Conservation (phyloP, 345 rosid species). For the Citrus australasica region DNA sequence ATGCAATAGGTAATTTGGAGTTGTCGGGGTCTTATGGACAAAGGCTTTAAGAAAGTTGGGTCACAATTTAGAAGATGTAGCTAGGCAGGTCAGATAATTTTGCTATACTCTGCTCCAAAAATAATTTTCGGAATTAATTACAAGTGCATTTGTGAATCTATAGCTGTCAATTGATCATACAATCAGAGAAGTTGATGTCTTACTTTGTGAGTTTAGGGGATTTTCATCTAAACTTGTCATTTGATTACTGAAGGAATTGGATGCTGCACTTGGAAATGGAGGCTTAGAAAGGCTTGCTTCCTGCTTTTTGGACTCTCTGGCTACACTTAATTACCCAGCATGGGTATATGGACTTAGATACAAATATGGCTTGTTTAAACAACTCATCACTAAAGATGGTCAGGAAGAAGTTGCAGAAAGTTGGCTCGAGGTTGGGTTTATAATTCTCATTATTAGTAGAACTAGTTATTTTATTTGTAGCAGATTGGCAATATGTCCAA, state of each 20-base stretch:
- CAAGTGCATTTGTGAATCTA: neutral
- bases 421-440: constrained; percentile 46
- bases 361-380: constrained; percentile 51
- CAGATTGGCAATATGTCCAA: neutral
- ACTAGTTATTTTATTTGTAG: neutral
- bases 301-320: constrained; percentile 51
- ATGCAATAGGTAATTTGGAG: constrained; percentile 58
- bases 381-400: neutral
- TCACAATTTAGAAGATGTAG: constrained; percentile 43
- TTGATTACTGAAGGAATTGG: constrained; percentile 31
- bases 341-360: constrained; percentile 56
- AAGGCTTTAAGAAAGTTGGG: constrained; percentile 52
- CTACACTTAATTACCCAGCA: constrained; percentile 52
- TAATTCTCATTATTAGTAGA: neutral
- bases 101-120: neutral
- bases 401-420: constrained; percentile 43
- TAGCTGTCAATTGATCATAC: neutral
- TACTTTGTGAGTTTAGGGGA: neutral
- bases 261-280: constrained; percentile 56
- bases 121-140: neutral
- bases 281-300: constrained; percentile 50
- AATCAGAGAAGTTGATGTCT: neutral
- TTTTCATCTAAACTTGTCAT: neutral
- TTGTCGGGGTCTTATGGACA: constrained; percentile 45
- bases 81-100: constrained; percentile 30